Conservation (phyloP, 176 grass and related monocot species). For the Phragmites australis region DNA sequence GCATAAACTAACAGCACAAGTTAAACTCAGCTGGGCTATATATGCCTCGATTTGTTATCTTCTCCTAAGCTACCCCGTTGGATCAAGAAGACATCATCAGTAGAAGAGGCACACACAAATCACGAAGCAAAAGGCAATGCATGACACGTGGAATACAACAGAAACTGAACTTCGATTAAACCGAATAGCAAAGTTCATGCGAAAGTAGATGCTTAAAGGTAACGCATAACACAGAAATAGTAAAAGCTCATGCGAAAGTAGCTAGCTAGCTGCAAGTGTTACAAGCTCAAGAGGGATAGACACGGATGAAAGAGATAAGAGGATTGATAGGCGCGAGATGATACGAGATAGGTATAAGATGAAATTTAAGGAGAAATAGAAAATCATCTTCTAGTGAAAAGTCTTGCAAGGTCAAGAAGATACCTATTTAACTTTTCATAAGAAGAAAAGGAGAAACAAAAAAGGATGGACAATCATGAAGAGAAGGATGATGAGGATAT, state of each 20-base stretch:
- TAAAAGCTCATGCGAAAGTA: not conserved
- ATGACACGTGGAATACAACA: not conserved
- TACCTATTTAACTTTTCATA: fast-evolving
- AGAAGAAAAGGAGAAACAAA: fast-evolving
- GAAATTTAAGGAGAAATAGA: fast-evolving
- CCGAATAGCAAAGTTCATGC: not conserved
- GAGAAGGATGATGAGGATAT: fast-evolving
- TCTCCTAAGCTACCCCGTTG: not conserved
- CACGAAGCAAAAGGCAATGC: not conserved
- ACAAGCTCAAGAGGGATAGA: conserved; percentile 62
- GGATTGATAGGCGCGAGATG: not conserved
- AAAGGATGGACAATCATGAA: not conserved
- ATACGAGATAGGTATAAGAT: fast-evolving
- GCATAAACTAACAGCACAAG: not conserved
- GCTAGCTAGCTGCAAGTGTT: not conserved
- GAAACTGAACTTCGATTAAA: not conserved
- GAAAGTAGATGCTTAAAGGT: not conserved
- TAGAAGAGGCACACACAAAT: not conserved
- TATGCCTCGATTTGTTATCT: too few relatives aligned
- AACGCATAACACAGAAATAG: not conserved
- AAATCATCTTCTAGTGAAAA: not conserved
- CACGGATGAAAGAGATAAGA: not conserved
- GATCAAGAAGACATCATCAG: not conserved
- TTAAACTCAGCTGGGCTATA: not conserved
- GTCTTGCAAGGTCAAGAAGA: conserved; percentile 65